Percentiles rank a stretch among this genome's conserved stretches.
These are phyloP conservation scores for Fulvia fulva DNA, from an alignment of 2,329 filamentous ascomycete genomes.

Conservation along the genomic window DNA sequence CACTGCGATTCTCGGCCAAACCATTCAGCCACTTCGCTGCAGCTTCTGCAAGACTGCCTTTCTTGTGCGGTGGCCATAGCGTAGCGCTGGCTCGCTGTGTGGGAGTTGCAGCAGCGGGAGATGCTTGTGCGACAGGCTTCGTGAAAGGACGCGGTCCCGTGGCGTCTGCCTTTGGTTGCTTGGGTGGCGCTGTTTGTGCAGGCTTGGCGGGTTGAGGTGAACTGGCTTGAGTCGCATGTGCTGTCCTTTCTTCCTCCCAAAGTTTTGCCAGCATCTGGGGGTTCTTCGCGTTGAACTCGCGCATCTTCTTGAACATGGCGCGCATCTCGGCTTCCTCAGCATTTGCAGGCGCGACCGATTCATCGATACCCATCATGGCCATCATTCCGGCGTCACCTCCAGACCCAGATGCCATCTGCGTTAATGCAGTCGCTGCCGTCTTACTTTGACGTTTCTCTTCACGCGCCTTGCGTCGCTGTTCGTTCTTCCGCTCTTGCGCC, in stretches of 20 bases:
- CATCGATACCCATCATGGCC: conserved; percentile 16
- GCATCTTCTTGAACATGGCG: conserved; percentile 55
- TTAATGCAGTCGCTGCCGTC: conserved; percentile 27
- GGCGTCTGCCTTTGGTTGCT: background rate
- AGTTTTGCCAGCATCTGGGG: conserved; percentile 52
- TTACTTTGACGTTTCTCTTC: conserved; percentile 30
- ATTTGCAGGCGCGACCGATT: conserved; percentile 25
- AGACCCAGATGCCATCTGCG: conserved; percentile 22
- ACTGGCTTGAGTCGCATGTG: conserved; percentile 27
- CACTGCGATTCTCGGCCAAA: conserved; percentile 44
- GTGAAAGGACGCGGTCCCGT: background rate
- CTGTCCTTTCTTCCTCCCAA: conserved; percentile 52
- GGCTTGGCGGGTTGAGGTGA: conserved; percentile 8
- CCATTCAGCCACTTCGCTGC: conserved; percentile 46
- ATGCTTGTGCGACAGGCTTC: background rate
- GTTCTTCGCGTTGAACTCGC: conserved; percentile 53
- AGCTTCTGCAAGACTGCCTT: conserved; percentile 47
- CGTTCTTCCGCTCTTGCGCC: conserved; percentile 25
- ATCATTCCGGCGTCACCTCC: conserved; percentile 14
- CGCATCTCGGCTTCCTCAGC: conserved; percentile 51
- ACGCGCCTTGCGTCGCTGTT: conserved; percentile 29
- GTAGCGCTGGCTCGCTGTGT: conserved; percentile 1
- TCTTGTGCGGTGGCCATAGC: conserved; percentile 52
- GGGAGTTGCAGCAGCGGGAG: background rate
- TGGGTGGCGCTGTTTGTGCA: conserved; percentile 5